phyloP scores from a whole-genome alignment of 1,139 yeast species.

The Pichia sp. region DNA sequence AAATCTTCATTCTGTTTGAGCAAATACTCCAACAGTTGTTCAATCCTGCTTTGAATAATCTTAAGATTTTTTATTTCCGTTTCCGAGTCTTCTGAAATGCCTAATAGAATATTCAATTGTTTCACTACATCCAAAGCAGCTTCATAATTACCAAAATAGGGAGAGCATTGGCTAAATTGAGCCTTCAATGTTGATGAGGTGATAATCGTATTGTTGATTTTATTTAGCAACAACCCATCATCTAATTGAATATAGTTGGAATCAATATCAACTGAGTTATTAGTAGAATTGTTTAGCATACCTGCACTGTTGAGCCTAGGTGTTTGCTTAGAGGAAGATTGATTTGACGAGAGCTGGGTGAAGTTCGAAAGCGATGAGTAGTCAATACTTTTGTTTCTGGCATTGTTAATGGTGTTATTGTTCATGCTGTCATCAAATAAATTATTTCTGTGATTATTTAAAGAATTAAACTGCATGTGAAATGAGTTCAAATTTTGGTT shows the following conservation, averaged over 20 bases:
- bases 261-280: slow-evolving; percentile 6
- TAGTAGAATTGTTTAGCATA: not conserved
- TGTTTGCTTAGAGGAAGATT: not conserved
- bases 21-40: slow-evolving; percentile 28
- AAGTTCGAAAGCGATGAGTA: slow-evolving; percentile 5
- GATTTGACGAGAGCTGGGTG: not conserved
- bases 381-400: slow-evolving; percentile 19
- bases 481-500: slow-evolving; percentile 1
- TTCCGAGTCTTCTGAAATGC: slow-evolving; percentile 5
- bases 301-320: not conserved
- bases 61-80: slow-evolving; percentile 6
- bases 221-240: slow-evolving; percentile 46
- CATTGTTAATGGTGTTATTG: slow-evolving; percentile 18
- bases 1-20: slow-evolving; percentile 27
- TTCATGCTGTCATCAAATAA: slow-evolving; percentile 9
- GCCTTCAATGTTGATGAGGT: slow-evolving; percentile 43
- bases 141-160: slow-evolving; percentile 37
- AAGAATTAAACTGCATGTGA: slow-evolving; percentile 3
- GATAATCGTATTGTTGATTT: slow-evolving; percentile 36
- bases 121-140: slow-evolving; percentile 28
- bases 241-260: slow-evolving; percentile 33
- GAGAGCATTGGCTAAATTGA: slow-evolving; percentile 35
- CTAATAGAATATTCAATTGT: slow-evolving; percentile 28
- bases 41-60: slow-evolving; percentile 27
- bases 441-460: slow-evolving; percentile 6